Conservation (phyloP, 306 rosid species). For the Lotus japonicus region DNA sequence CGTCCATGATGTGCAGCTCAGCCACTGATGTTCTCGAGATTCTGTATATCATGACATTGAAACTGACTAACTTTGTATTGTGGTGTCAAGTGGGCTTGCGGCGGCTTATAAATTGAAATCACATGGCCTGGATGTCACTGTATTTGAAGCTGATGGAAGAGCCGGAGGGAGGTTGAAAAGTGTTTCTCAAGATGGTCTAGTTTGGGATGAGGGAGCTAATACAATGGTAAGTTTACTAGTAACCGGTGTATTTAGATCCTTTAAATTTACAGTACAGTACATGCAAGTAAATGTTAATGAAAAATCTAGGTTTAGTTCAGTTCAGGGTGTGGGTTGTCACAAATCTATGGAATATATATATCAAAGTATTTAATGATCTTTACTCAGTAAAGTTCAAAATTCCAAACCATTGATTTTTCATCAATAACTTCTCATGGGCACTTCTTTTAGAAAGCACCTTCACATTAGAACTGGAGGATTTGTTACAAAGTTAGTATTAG, state of each 20-base stretch:
- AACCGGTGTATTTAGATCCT: neutral
- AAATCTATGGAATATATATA: neutral
- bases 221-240: conserved; percentile 60
- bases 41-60: neutral
- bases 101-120: conserved; percentile 92
- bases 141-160: conserved; percentile 77
- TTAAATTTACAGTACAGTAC: neutral
- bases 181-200: conserved; percentile 57
- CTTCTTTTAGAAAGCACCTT: neutral
- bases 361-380: neutral
- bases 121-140: conserved; percentile 63
- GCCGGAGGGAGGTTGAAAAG: conserved; percentile 91
- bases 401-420: neutral
- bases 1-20: neutral
- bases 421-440: neutral
- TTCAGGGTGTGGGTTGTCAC: neutral
- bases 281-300: neutral
- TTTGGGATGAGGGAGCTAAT: conserved; percentile 98
- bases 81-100: conserved; percentile 73
- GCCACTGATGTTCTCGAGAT: neutral
- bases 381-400: neutral
- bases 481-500: conserved; percentile 11
- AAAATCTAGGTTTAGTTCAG: neutral
- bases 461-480: neutral
- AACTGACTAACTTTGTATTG: conserved; percentile 15